Percentiles rank a stretch among this genome's conserved stretches.
phyloP scores from a whole-genome alignment of 139 green algal species.

The Asterochloris erici region DNA sequence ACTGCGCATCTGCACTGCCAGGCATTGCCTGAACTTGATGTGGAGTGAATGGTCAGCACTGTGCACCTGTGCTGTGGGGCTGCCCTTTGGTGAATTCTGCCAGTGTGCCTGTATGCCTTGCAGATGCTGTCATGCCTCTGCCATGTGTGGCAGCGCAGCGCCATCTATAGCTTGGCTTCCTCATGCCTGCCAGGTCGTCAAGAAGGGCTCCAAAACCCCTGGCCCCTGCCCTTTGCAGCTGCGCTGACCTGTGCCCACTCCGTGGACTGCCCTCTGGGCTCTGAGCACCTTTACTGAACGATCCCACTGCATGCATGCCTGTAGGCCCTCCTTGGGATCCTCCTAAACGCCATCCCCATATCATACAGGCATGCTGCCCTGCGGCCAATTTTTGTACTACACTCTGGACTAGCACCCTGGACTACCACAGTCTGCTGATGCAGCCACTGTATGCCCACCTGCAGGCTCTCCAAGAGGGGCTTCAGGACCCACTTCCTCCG shows the following conservation, averaged over 20 bases:
- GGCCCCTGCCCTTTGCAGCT: no score
- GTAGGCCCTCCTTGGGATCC: background rate
- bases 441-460: background rate
- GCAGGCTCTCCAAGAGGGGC: constrained; percentile 17
- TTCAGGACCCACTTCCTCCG: constrained; percentile 7
- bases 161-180: no score
- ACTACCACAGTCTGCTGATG: background rate
- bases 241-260: no score
- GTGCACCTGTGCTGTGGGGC: no score
- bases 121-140: background rate
- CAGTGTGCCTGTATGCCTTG: background rate
- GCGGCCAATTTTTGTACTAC: background rate
- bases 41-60: background rate
- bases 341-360: background rate
- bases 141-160: background rate
- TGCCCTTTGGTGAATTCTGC: no score
- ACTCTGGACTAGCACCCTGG: background rate
- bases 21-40: background rate
- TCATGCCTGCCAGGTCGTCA: no score
- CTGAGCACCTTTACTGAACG: background rate
- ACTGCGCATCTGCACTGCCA: background rate
- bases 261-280: no score
- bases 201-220: no score
- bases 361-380: background rate
- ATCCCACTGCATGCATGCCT: background rate